Conservation (phyloP, 306 rosid genomes). For the Castanea crenata region DNA sequence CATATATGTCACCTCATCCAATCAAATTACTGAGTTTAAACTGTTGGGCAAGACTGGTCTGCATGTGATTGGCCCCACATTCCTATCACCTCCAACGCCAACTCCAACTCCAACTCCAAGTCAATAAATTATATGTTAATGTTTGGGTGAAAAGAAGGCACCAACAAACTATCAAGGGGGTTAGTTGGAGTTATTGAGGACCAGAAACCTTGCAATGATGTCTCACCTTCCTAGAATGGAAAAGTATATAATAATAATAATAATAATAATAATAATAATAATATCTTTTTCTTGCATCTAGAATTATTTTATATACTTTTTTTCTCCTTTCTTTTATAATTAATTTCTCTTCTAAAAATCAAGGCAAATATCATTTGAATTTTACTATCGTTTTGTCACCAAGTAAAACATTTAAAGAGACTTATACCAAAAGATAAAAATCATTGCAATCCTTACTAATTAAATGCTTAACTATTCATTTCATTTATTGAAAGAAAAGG, state of each 20-base stretch:
- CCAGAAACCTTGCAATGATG: slow-evolving; percentile 25
- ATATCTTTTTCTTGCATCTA: not conserved
- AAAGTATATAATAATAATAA: not conserved
- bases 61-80: slow-evolving; percentile 47
- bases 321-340: not conserved
- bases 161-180: slow-evolving; percentile 36
- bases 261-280: not conserved
- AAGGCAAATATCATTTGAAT: no score
- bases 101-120: slow-evolving; percentile 14
- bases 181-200: slow-evolving; percentile 33
- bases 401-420: not conserved
- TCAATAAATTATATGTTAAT: not conserved
- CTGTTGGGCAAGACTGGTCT: slow-evolving; percentile 18
- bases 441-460: no score
- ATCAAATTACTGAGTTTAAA: slow-evolving; percentile 24
- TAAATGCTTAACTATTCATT: no score
- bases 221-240: slow-evolving; percentile 28
- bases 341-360: not conserved
- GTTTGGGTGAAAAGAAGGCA: slow-evolving; percentile 38
- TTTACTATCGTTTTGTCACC: not conserved
- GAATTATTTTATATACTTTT: not conserved
- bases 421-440: no score
- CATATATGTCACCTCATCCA: slow-evolving; percentile 23
- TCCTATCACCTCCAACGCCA: slow-evolving; percentile 28
- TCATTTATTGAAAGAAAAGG: no score